A percentile compares a stretch with the other conserved stretches of the same genome.
phyloP scores from a whole-genome alignment of 228 moss, liverwort and hornwort genomes.

The Sphagnum fallax region DNA sequence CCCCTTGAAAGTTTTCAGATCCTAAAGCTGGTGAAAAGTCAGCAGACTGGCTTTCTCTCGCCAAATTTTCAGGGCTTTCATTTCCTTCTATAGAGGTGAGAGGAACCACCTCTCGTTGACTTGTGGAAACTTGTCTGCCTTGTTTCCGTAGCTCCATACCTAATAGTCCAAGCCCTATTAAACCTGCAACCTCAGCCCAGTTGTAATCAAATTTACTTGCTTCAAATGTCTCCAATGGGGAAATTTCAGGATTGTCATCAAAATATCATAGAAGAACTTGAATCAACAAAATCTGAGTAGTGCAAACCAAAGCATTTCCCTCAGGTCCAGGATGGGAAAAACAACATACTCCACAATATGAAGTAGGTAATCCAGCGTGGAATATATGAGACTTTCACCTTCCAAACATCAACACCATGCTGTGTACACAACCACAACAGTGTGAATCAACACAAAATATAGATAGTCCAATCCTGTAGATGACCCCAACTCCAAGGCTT shows the following conservation, averaged over 20 bases:
- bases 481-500: no score
- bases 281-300: no score
- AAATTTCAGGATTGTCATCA: no score
- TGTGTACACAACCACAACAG: constrained; percentile 3
- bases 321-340: neutral
- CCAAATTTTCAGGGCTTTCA: neutral
- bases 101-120: constrained; percentile 3
- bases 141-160: constrained; percentile 23
- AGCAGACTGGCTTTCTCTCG: neutral
- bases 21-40: no score
- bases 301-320: no score
- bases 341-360: constrained; percentile 32
- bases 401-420: constrained; percentile 28
- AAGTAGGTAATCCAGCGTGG: constrained; percentile 38
- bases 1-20: neutral
- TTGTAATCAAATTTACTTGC: no score
- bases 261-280: no score
- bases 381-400: constrained; percentile 26
- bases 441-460: no score
- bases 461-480: no score
- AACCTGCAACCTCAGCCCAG: constrained; percentile 12
- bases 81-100: neutral
- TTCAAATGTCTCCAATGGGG: no score
- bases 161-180: constrained; percentile 24
- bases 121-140: constrained; percentile 2